phyloP scores from a whole-genome alignment of 345 rosid species.

The Rhodamnia rubescens region DNA sequence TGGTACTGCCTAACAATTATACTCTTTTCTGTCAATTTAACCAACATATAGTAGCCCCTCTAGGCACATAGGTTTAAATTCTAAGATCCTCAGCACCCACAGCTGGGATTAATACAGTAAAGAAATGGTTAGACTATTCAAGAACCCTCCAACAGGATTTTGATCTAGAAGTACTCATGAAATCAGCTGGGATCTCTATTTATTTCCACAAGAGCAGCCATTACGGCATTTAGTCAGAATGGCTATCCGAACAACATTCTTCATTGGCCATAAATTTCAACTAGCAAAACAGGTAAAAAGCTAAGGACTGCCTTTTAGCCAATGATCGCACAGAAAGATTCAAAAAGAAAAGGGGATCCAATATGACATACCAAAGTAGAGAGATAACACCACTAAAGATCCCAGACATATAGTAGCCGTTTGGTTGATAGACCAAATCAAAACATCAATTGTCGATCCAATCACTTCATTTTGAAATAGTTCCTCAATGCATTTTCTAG shows the following conservation, averaged over 20 bases:
- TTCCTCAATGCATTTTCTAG: not conserved
- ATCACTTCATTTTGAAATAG: not conserved
- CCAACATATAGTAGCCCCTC: not conserved
- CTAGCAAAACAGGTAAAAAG: not conserved
- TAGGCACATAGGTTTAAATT: not conserved
- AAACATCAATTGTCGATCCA: not conserved
- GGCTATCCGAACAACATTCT: not conserved
- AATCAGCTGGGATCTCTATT: not conserved
- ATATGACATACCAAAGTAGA: not conserved
- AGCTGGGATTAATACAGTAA: too few species aligned
- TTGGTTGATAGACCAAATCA: not conserved
- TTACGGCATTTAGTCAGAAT: not conserved
- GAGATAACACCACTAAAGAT: not conserved
- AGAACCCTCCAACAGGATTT: not conserved
- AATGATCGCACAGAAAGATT: too few species aligned
- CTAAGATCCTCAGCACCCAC: too few species aligned
- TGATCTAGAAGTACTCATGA: not conserved
- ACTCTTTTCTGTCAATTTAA: not conserved
- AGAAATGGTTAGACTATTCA: not conserved
- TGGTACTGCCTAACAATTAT: not conserved
- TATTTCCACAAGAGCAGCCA: not conserved
- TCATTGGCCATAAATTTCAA: not conserved
- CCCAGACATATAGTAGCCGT: not conserved
- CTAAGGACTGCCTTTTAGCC: too few species aligned
- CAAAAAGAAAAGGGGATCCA: not conserved